Evolutionary conservation across 805 yeast species (phyloP), one percentile per base, ranked within the genome.

Genomic region (Torulaspora indica): DNA sequence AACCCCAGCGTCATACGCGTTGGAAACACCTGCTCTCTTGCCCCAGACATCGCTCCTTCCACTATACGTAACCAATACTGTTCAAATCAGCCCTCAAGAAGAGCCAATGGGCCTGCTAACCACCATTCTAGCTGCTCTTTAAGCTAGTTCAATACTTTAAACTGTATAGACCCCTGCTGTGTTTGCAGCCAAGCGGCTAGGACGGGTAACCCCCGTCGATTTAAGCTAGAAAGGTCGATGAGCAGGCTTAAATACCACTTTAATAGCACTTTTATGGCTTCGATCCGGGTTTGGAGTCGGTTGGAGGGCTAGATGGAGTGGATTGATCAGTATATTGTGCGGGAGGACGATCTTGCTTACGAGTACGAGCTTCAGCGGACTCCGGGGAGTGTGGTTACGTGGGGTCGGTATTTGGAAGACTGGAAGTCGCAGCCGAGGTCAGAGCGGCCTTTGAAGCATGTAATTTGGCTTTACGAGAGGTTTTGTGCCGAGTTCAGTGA

Each of bases 1-100:
- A 86, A 67, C 38, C 95, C 89, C 55, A 91, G 78, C 47, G 98
- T 91, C 97, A 90, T 90, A 70, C 97, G 90, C 41, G 98, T 90
- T 27, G 98, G 96, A 68, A 90, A 90, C 36, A 90, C 98, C 63
- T 87, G 95, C 66, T 90, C 98, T 75, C 98, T 85, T 27, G 54
- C 57, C 22, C 58, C 55, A 25, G 67, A 63, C 63, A 59, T 58
- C 28, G 28, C 10, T 8, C 17, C 12, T 17, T 13, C 18, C 10
- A 8, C 23, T 28, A 18, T 28, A 35, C 32, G 24, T 23, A 23
- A 23, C 29, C 7, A 20, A 14, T 13, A 13, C 14, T 15, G 33
- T 14, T 28, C 18, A 15, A 23, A 25, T 38, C 25, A 12, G 5
- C 17, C 8, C 18, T 20, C 14, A n/a, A 18, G 27, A 22, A 20